Base-by-base conservation (phyloP, 495 filamentous ascomycete genomes). In the Pyrenula aspistea region DNA sequence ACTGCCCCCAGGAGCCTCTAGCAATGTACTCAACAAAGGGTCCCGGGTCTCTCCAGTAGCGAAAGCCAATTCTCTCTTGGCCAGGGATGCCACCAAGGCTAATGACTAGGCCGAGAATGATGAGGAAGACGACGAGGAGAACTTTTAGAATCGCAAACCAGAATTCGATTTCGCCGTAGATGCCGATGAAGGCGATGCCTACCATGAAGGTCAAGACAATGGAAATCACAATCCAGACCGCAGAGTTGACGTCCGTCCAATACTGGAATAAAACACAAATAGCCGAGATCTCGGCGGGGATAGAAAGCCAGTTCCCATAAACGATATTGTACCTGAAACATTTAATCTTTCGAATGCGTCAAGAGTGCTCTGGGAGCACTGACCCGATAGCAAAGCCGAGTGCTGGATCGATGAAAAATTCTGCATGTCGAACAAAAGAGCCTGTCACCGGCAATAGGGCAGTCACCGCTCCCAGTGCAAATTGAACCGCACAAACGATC, bases 211-310 rank as follows among this genome's bases (percentile, higher is more conserved):
- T 79, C 10, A 82, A 57, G 12, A 77, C 55, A 58, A 83, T 79
- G 53, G 83, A 78, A 22, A 77, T 61, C 22, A 78, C 70, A 49
- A 84, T 78, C 66, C 80, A 82, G 2, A 77, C 66, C 0, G 76
- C 71, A 0, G 76, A 67, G 56, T 75, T 78, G 36, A 80, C 61
- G 25, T 77, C 68, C n/a, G 73, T 76, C 78, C 80, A 84, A 60
- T 74, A 85, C 63, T 79, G 69, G 53, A 84, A 77, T 22, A 86
- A 62, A 4, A 83, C 79, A 20, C 79, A 77, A 10, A 75, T 74
- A 11, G 82, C 82, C n/a, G 79, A 78, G 48, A 84, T 80, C 66
- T 84, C 82, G 61, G 72, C 74, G 2, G 83, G 82, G 12, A 85
- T 77, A 36, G 83, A 75, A 60, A 94, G 85, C 61, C 87, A 72